Evolutionary conservation across 148 eudicot species (phyloP).

Genomic region (Mesembryanthemum crystallinum): DNA sequence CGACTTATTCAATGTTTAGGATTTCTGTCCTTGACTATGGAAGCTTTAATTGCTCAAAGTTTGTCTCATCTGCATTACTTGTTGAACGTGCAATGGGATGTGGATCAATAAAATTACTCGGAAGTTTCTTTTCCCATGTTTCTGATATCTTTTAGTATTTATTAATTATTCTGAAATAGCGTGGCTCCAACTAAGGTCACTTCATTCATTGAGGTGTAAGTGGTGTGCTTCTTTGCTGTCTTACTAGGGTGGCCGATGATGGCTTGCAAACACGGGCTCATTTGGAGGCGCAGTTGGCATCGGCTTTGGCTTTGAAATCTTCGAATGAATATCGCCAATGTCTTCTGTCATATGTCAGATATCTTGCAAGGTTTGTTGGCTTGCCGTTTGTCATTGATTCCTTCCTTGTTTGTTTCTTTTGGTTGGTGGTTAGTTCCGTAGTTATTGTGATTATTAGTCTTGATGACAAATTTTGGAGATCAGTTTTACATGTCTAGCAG

Average conservation of each 20-base stretch:
- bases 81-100: background rate
- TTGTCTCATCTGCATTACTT: background rate
- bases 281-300: slow-evolving; percentile 84
- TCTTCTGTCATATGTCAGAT: slow-evolving; percentile 81
- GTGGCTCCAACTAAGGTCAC: background rate
- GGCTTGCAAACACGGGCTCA: slow-evolving; percentile 97
- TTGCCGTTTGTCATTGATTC: background rate
- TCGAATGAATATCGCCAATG: slow-evolving; percentile 87
- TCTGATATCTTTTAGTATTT: background rate
- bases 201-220: background rate
- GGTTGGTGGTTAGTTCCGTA: background rate
- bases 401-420: background rate
- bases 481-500: background rate
- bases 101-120: background rate
- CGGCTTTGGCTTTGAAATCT: slow-evolving; percentile 86
- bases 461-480: background rate
- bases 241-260: slow-evolving; percentile 83
- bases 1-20: background rate
- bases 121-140: background rate
- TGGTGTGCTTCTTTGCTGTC: slow-evolving; percentile 9
- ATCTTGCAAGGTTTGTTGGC: slow-evolving; percentile 69
- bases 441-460: background rate
- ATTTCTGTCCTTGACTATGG: background rate
- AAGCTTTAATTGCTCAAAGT: background rate
- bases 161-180: background rate